Evolutionary conservation across 2,329 filamentous ascomycete genomes (phyloP), one percentile per base, ranked within the genome.

Genomic region (Botrytis paeoniae): DNA sequence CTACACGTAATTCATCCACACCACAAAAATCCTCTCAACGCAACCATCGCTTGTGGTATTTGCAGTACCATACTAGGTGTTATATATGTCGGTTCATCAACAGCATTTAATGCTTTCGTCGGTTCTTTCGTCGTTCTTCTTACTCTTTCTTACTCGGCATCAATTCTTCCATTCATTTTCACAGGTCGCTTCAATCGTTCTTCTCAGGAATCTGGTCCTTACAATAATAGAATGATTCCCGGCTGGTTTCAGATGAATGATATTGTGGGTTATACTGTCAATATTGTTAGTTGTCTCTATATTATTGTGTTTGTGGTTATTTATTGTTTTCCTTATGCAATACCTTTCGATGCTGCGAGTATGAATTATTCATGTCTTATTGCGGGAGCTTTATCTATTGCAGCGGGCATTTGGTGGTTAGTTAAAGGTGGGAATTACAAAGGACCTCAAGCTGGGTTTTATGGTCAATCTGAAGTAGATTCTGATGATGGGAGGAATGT

Each of bases 51-150:
- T 14, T 86, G 85, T 82, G 81, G 83, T 6, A 75, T 82, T 59
- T 80, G 86, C 71, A 85, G 86, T 37, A 89, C 89, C 0, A 79
- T 90, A 4, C 83, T 93, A 0, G 90, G 89, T 0, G 85, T 84
- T 60, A 89, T 93, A 62, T 92, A 92, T 75, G 85, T 93, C 1
- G 90, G 88, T n/a, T 89, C 85, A 74, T 86, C 84, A 1, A 90
- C 89, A 0, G 91, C 91, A 0, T 93, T 93, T 81, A 86, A 88
- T 60, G 90, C 90, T 0, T 88, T 93, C 39, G 87, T 92, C 12
- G 89, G 89, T 16, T 86, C 84, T 0, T 90, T 88, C 79, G 85
- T 88, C 70, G 84, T 89, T 22, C 82, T 90, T 0, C 83, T 83
- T 4, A 86, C 86, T 0, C 78, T 86, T 16, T 90, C 88, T 0